Evolutionary conservation across 2,329 filamentous ascomycete genomes (phyloP).

Genomic region (Botrytis medusae): DNA sequence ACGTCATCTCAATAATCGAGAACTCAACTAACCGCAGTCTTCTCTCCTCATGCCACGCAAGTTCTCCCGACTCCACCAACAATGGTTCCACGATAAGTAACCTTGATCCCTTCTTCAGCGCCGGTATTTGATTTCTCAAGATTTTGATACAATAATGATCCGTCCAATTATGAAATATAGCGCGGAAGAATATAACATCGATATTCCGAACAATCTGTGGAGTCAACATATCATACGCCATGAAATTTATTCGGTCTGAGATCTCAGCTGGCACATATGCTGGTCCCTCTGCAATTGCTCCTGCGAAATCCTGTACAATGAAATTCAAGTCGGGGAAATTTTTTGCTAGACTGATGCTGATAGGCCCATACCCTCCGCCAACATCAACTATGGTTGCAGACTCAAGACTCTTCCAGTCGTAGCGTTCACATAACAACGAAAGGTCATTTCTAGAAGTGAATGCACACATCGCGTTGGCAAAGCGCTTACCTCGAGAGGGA

Average conservation of each 20-base stretch:
- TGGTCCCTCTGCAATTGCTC: constrained; percentile 41
- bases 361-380: constrained; percentile 60
- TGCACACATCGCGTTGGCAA: constrained; percentile 56
- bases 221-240: constrained; percentile 17
- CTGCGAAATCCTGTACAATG: constrained; percentile 55
- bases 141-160: constrained; percentile 18
- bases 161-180: constrained; percentile 17
- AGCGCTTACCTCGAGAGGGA: constrained; percentile 46
- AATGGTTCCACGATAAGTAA: constrained; percentile 7
- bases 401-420: constrained; percentile 52
- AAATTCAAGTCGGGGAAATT: constrained; percentile 53
- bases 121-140: constrained; percentile 14
- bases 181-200: constrained; percentile 15
- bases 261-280: constrained; percentile 6
- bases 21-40: neutral
- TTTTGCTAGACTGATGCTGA: constrained; percentile 54
- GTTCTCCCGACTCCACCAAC: constrained; percentile 6
- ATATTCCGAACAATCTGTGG: neutral
- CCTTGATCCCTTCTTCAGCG: constrained; percentile 10
- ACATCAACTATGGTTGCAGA: constrained; percentile 56
- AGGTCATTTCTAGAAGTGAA: constrained; percentile 55
- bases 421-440: constrained; percentile 52
- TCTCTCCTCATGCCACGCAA: constrained; percentile 4
- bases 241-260: constrained; percentile 5
- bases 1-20: neutral